Evolutionary conservation across 1,139 yeast genomes (phyloP).

Genomic region (Candida gigantensis): DNA sequence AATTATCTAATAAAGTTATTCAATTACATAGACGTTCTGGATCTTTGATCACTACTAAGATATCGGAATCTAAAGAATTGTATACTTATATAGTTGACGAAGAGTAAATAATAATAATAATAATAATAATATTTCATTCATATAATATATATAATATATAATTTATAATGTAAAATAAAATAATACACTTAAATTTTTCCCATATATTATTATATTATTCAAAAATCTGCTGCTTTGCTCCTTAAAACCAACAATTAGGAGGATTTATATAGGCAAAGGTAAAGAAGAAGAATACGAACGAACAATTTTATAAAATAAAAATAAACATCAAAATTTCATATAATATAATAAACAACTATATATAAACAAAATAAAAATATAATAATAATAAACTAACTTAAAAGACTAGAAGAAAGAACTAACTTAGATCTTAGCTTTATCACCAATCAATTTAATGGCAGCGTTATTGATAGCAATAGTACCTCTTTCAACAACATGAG

Average conservation of each 20-base stretch:
- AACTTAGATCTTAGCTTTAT: conserved; percentile 38
- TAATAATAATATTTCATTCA: too few species aligned
- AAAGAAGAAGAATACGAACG: too few species aligned
- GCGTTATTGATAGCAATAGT: conserved; percentile 84
- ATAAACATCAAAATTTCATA: not conserved
- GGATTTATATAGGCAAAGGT: too few species aligned
- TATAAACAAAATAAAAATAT: not conserved
- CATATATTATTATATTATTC: too few species aligned
- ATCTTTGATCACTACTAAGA: conserved; percentile 21
- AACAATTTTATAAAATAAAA: too few species aligned
- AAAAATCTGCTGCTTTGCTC: too few species aligned
- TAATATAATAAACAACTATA: conserved; percentile 1
- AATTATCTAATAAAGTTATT: too few species aligned
- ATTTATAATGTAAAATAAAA: too few species aligned
- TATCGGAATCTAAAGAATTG: conserved; percentile 21
- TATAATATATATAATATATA: too few species aligned
- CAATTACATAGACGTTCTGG: conserved; percentile 17
- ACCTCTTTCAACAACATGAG: conserved; percentile 78
- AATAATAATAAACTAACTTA: not conserved
- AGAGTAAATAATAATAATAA: conserved; percentile 25
- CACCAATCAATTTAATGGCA: conserved; percentile 66
- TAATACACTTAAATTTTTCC: too few species aligned
- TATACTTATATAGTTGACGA: conserved; percentile 27
- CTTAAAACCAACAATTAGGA: too few species aligned
- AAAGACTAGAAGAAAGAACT: too few species aligned